Evolutionary conservation across 768 basidiomycete genomes (phyloP).

Genomic region (Candolleomyces eurysporus): DNA sequence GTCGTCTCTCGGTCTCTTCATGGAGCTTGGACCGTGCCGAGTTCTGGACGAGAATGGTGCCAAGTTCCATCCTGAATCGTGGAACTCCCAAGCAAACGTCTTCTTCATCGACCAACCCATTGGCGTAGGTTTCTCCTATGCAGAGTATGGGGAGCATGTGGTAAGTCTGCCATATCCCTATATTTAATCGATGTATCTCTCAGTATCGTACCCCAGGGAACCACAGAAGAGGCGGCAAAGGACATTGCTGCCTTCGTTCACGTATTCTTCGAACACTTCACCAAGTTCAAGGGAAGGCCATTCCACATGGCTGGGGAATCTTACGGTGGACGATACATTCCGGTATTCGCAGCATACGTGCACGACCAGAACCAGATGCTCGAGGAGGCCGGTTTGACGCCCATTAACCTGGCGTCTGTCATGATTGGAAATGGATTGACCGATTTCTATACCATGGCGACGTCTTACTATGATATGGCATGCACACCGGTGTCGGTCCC

Average conservation of each 20-base stretch:
- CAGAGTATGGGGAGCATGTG: conserved; percentile 61
- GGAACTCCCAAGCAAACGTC: conserved; percentile 70
- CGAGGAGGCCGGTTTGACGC: conserved; percentile 48
- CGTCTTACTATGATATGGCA: conserved; percentile 45
- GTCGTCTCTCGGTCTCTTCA: conserved; percentile 1
- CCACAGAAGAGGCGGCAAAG: conserved; percentile 77
- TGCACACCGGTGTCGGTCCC: conserved; percentile 51
- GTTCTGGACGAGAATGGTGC: conserved; percentile 52
- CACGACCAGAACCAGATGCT: conserved; percentile 67
- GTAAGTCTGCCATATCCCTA: conserved; percentile 29
- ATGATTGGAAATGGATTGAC: conserved; percentile 74
- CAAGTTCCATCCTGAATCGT: conserved; percentile 57
- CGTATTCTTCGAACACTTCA: conserved; percentile 80
- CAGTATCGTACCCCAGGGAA: conserved; percentile 37
- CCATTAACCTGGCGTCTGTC: conserved; percentile 64
- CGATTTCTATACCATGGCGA: conserved; percentile 46
- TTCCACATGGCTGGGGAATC: conserved; percentile 80
- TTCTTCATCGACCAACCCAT: conserved; percentile 64
- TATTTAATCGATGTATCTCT: neutral
- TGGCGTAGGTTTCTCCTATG: conserved; percentile 63
- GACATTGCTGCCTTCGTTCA: conserved; percentile 74
- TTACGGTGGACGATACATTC: conserved; percentile 72
- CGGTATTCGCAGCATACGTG: conserved; percentile 73
- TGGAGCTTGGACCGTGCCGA: conserved; percentile 58
- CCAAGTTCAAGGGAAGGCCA: conserved; percentile 62